Evolutionary conservation across 768 basidiomycete species (phyloP).

Genomic region (Leccinellum rugosiceps): DNA sequence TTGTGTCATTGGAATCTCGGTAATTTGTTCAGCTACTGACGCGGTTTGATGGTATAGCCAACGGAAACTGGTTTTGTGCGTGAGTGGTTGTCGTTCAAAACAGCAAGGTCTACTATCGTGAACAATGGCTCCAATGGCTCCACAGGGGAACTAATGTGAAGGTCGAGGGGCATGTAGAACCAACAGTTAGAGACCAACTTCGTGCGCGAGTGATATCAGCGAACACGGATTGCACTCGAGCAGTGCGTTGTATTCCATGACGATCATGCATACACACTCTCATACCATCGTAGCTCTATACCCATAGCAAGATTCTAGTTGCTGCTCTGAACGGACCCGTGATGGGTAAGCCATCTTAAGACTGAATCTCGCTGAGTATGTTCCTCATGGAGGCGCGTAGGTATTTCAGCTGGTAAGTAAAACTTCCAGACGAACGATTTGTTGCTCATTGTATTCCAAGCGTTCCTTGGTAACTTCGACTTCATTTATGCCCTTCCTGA

Average conservation of each 20-base stretch:
- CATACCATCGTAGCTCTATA: conserved; percentile 47
- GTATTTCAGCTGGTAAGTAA: conserved; percentile 58
- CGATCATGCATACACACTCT: background rate
- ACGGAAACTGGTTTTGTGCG: conserved; percentile 74
- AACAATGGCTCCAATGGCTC: background rate
- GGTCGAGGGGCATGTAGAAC: conserved; percentile 8
- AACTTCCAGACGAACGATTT: background rate
- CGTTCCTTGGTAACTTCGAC: conserved; percentile 70
- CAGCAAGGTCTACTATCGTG: background rate
- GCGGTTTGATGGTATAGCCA: conserved; percentile 38
- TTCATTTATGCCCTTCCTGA: conserved; percentile 66
- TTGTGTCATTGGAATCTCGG: background rate
- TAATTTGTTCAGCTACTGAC: background rate
- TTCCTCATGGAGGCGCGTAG: conserved; percentile 30
- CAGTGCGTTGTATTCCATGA: conserved; percentile 40
- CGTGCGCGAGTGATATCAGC: conserved; percentile 43
- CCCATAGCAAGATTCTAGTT: conserved; percentile 65
- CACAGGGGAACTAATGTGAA: conserved; percentile 60
- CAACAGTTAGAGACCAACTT: conserved; percentile 46
- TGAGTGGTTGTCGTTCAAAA: conserved; percentile 33
- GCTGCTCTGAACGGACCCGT: conserved; percentile 75
- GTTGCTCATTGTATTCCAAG: conserved; percentile 30
- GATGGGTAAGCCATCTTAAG: conserved; percentile 46
- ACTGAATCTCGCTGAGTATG: background rate
- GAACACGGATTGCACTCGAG: conserved; percentile 59